Percentiles rank a stretch among this genome's conserved stretches.
These are phyloP conservation scores for Nothophaeocryptopus gaeumannii DNA, from an alignment of 2,329 filamentous ascomycete genomes.

Conservation along the genomic window DNA sequence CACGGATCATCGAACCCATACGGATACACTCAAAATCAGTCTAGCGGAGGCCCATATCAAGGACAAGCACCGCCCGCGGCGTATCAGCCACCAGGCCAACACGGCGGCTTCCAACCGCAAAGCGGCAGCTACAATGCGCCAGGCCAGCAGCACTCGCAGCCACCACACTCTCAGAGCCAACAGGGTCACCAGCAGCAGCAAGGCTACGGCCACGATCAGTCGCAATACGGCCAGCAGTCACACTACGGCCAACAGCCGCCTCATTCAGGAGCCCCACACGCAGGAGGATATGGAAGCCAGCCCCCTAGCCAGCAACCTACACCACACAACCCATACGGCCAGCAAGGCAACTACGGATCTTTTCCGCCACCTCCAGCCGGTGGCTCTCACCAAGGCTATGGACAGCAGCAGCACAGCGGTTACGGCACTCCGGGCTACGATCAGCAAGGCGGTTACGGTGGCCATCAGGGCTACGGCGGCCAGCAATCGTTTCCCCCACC, in stretches of 20 bases:
- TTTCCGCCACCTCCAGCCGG: constrained; percentile 12
- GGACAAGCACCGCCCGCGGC: constrained; percentile 37
- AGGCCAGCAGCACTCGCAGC: constrained; percentile 19
- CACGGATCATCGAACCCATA: constrained; percentile 32
- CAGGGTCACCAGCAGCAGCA: constrained; percentile 20
- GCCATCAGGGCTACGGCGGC: constrained; percentile 16
- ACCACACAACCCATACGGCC: constrained; percentile 19
- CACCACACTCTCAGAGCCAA: constrained; percentile 14
- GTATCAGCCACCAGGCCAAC: constrained; percentile 33
- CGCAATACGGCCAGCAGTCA: constrained; percentile 27
- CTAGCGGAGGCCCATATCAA: constrained; percentile 34
- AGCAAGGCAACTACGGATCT: constrained; percentile 13
- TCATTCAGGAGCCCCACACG: constrained; percentile 9
- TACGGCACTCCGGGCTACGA: constrained; percentile 11
- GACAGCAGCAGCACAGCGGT: constrained; percentile 6
- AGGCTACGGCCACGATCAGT: constrained; percentile 22
- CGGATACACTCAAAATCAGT: constrained; percentile 36
- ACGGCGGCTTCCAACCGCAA: constrained; percentile 23
- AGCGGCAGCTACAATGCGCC: constrained; percentile 23
- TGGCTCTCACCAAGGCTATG: too few relatives aligned
- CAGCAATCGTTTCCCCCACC: constrained; percentile 19
- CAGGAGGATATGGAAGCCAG: constrained; percentile 15
- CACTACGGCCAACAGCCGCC: constrained; percentile 19
- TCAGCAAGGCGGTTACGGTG: constrained; percentile 16
- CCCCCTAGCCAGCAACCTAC: constrained; percentile 19